Evolutionary conservation across 129 eudicot species (phyloP), one percentile per base, ranked within the genome.

Genomic region (Pseudognaphalium luteoalbum): DNA sequence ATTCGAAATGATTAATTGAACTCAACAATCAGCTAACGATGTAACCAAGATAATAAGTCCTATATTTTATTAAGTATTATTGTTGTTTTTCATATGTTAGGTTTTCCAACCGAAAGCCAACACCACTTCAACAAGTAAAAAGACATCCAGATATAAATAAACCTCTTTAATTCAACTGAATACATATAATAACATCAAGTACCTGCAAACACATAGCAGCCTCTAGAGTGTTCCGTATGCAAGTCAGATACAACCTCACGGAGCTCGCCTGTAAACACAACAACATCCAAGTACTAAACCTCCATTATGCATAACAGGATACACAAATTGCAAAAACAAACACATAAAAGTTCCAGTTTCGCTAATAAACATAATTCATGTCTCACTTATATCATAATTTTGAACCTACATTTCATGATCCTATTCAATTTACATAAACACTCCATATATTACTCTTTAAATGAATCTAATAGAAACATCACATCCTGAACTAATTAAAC

Each of bases 131-230:
- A 12, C 54, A 12, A 5, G 54, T 47, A 47, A 47, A 47, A 47
- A 4, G 54, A 47, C n/a, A 47, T 47, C 6, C 9, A 11, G 29
- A 19, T 66, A 37, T 8, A 37, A 4, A 25, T 25, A 25, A 25
- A 1, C 28, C 28, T 25, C 28, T 25, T 25, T 25, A 25, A 25
- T 25, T 25, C 28, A 25, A 25, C 28, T 25, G 28, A 25, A 25
- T 25, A 25, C 28, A 25, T 25, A 25, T 0, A 8, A 66, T 66
- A 66, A 66, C 17, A 35, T 9, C 6, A 8, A 19, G 51, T 66
- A 37, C 71, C 71, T 66, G 71, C 71, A 66, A 77, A 83, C 95
- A 93, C 92, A 93, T 76, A 42, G 98, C 96, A 61, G 92, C 98
- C 66, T 93, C 98, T 20, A 93, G 92, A 47, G 54, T 47, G 54